Evolutionary conservation across 208 protist genomes (phyloP).

Genomic region (Endotrypanum monterogeii): DNA sequence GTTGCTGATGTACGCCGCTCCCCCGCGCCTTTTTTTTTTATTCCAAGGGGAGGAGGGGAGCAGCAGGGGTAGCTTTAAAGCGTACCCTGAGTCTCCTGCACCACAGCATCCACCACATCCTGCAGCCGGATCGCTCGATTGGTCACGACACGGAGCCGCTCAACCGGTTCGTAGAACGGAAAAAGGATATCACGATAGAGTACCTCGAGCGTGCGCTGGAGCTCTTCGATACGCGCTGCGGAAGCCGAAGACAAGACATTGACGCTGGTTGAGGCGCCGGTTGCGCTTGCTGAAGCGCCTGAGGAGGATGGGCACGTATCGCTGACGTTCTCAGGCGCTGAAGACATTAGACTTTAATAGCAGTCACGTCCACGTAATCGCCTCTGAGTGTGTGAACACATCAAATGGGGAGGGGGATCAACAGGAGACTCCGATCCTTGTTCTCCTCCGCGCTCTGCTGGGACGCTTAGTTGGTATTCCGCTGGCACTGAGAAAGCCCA

Average conservation of each 20-base stretch:
- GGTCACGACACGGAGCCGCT: constrained; percentile 72
- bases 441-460: neutral
- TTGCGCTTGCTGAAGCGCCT: neutral
- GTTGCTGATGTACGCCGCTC: neutral
- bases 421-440: neutral
- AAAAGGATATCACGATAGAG: constrained; percentile 75
- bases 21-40: neutral
- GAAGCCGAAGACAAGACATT: constrained; percentile 30
- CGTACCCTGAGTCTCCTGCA: constrained; percentile 9
- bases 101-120: constrained; percentile 60
- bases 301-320: neutral
- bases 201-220: constrained; percentile 63
- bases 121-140: constrained; percentile 64
- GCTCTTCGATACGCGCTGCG: constrained; percentile 50
- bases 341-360: neutral
- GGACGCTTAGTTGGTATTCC: neutral
- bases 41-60: neutral
- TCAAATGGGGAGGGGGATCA: neutral
- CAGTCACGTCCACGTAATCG: neutral
- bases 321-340: neutral
- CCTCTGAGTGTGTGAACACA: neutral
- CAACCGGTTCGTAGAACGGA: constrained; percentile 78
- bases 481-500: neutral
- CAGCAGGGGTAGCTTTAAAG: neutral
- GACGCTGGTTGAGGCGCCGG: neutral